Conservation (phyloP, 1,139 yeast species). For the Diutina sp. region DNA sequence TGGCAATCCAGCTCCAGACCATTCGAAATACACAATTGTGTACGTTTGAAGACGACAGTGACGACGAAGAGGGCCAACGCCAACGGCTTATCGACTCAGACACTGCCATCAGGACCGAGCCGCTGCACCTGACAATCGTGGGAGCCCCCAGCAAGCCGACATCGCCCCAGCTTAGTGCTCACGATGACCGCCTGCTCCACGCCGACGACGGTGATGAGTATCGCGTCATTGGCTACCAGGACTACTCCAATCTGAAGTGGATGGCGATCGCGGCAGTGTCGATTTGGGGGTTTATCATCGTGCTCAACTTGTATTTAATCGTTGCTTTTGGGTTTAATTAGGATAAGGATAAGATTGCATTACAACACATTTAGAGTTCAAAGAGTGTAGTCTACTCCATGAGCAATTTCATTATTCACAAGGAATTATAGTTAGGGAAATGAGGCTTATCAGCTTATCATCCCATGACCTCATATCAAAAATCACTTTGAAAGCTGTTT, state of each 20-base stretch:
- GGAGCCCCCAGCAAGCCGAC: background rate
- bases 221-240: background rate
- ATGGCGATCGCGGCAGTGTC: slow-evolving; percentile 10
- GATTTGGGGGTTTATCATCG: slow-evolving; percentile 40
- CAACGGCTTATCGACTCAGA: background rate
- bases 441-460: too few species aligned
- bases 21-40: slow-evolving; percentile 30
- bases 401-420: too few species aligned
- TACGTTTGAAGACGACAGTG: background rate
- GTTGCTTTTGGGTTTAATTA: slow-evolving; percentile 5
- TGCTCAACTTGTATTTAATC: slow-evolving; percentile 37
- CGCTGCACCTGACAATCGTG: slow-evolving; percentile 1
- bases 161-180: background rate
- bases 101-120: background rate
- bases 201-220: background rate
- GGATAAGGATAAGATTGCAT: background rate
- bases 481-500: too few species aligned
- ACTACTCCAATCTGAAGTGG: background rate
- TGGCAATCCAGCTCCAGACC: slow-evolving; percentile 31
- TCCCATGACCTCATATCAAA: too few species aligned
- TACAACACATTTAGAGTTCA: background rate
- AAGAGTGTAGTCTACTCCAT: too few species aligned
- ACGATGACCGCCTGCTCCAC: background rate
- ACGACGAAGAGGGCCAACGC: background rate
- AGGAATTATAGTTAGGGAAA: too few species aligned